Base-by-base conservation (phyloP, 345 rosid genomes). In the Triadica sebifera region DNA sequence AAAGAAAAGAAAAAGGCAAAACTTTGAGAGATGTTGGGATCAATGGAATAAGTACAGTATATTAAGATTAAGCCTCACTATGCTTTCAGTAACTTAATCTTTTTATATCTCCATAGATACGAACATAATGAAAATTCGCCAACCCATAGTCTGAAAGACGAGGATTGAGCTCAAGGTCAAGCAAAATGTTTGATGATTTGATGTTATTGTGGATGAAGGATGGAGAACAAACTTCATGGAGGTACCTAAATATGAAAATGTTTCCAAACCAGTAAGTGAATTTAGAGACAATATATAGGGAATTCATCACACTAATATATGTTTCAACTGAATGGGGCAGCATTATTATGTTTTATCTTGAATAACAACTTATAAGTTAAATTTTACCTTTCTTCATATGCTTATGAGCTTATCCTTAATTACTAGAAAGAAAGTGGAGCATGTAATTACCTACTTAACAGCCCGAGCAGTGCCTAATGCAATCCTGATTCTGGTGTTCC, bases 401-500 rank as follows among this genome's bases (percentile, higher is more conserved):
- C 34, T 29, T n/a, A n/a, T n/a, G n/a, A n/a, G n/a, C n/a, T n/a
- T 29, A 29, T 29, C 1, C 34, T 29, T 29, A 29, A 29, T 29
- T 29, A 29, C 34, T 29, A 34, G 29, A 13, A 10, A 43, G 47
- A 6, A 43, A 43, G 47, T 43, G 47, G 47, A 43, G 8, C 47
- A 43, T 34, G 25, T 41, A 71, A 69, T 25, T 39, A 80, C 85
- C 85, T 86, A 94, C 98, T 93, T 97, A 64, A 91, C 81, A 63
- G 97, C 98, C 70, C 91, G 82, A 29, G 96, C 97, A 20, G 93
- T 85, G 68, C 96, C 94, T 11, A 95, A 82, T 75, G 98, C 97
- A 43, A 95, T 95, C 72, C 88, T 81, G 84, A 93, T 86, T 81
- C 99, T 86, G 39, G 99, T 95, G 78, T 91, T 95, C 99, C 99